Base-by-base conservation (phyloP, 2,329 filamentous ascomycete genomes). In the Botrytis aclada region DNA sequence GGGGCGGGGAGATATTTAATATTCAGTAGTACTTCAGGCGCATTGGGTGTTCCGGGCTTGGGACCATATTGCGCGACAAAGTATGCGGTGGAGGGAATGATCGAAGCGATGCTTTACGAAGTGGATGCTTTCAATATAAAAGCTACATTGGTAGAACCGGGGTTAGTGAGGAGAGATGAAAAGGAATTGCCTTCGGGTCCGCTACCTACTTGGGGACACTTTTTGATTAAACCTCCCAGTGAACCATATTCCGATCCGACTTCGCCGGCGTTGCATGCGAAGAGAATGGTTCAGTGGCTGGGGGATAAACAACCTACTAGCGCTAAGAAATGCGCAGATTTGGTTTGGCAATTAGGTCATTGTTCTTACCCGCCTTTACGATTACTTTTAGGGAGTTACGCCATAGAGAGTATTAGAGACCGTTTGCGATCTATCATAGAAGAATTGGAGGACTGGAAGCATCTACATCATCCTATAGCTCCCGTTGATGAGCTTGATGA, bases 41-140 rank as follows among this genome's bases (percentile, higher is more conserved):
- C 95, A 0, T 87, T 98, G n/a, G 96, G 95, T 2, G 94, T 98
- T 0, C 96, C 96, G 0, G 96, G 96, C 0, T 83, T 98, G 9
- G 95, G 95, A 0, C 95, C 95, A 0, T 98, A 97, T 80, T 98
- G 95, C 82, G 96, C 96, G 1, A 97, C 94, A 25, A 99, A 98
- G 82, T 98, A 98, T 82, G 96, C 96, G 0, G 94, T 97, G 6
- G 96, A 99, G 81, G 96, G 95, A 0, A 85, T 99, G 71, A 94
- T 98, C 77, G 96, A 99, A 82, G 95, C 93, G 25, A 95, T 99
- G 93, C 87, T 98, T 25, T 98, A 98, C 82, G 96, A 99, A 81
- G 91, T 97, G 54, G 95, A 98, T 73, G 85, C 86, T 0, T 98
- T 97, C 83, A 95, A 96, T 80, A 92, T 98, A 82, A 97, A 97